Base-by-base conservation (phyloP, 495 filamentous ascomycete genomes). In the Tuber magnatum region DNA sequence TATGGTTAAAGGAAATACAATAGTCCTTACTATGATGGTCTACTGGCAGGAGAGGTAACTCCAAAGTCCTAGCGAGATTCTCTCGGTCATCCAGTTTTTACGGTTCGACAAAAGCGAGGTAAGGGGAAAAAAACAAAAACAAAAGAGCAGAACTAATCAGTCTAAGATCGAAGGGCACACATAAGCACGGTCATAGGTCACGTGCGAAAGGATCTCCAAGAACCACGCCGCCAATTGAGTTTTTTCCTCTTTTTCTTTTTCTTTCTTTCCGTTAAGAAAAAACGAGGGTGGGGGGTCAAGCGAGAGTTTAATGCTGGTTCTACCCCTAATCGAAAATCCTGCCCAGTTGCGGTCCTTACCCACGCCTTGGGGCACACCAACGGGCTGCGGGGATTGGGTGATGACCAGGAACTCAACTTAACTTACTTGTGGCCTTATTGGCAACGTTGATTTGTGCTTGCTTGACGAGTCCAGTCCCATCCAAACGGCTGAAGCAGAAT, bases 161-260 rank as follows among this genome's bases (percentile, higher is more conserved):
- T n/a, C n/a, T n/a, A n/a, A 79, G 75, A 70, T 70, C 46, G 22
- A 24, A 44, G 69, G 68, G 42, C 71, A 78, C 44, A 6, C 56
- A 16, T 2, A 3, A 61, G n/a, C n/a, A n/a, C n/a, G 44, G 35
- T 43, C 71, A 46, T 68, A 44, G 72, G 74, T 72, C 77, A 78
- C 77, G 77, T 79, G 75, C 61, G 32, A 56, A 75, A 70, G 42
- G 77, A 79, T 79, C 76, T 75, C 77, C 76, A 79, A 61, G 56
- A 71, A 32, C 75, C 24, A 68, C 51, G 73, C 73, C n/a, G 42
- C 42, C 71, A 61, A 56, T 71, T 20, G 38, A 51, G 35, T 75
- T 69, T 75, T 48, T 43, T 69, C 70, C 56, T 35, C 39, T 72
- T 77, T 35, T 43, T 70, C 3, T 65, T 35, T 14, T 61, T 61